A percentile compares a stretch with the other conserved stretches of the same genome.
Conservation (phyloP, 2,329 filamentous ascomycete genomes). For the Thelonectria discophora region DNA sequence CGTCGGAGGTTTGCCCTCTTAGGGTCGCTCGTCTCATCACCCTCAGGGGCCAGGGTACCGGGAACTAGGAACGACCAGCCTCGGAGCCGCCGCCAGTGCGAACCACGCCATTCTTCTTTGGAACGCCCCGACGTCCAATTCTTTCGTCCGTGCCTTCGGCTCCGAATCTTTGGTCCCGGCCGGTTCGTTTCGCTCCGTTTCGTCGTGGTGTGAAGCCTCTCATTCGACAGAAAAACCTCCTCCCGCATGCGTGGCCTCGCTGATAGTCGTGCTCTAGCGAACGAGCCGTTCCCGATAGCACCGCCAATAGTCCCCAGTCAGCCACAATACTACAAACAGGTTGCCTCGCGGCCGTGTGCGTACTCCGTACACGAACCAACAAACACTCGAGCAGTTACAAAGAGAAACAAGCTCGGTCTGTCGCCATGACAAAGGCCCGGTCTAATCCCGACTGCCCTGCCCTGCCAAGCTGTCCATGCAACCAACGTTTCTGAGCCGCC, state of each 20-base stretch:
- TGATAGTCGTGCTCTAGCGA: not conserved
- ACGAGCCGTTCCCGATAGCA: constrained; percentile 12
- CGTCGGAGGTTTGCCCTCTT: constrained; percentile 28
- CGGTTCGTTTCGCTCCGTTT: not conserved
- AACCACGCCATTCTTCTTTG: constrained; percentile 1
- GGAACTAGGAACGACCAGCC: constrained; percentile 2
- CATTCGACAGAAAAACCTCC: no score
- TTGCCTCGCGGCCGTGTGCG: not conserved
- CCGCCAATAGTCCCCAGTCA: not conserved
- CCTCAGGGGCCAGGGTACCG: not conserved
- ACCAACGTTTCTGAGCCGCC: not conserved
- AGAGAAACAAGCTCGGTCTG: constrained; percentile 9
- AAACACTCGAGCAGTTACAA: not conserved
- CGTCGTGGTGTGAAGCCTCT: not conserved
- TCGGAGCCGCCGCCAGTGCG: not conserved
- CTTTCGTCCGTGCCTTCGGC: constrained; percentile 20
- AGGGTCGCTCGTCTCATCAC: not conserved
- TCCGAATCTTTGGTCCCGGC: constrained; percentile 12
- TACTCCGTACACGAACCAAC: not conserved
- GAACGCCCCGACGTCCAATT: not conserved
- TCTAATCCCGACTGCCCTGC: constrained; percentile 16
- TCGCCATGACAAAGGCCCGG: constrained; percentile 13
- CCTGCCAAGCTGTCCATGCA: constrained; percentile 1
- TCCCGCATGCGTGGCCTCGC: not conserved
- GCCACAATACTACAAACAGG: not conserved